Conservation (phyloP, 225 moss, liverwort and hornwort species). For the Physcomitrium patens region DNA sequence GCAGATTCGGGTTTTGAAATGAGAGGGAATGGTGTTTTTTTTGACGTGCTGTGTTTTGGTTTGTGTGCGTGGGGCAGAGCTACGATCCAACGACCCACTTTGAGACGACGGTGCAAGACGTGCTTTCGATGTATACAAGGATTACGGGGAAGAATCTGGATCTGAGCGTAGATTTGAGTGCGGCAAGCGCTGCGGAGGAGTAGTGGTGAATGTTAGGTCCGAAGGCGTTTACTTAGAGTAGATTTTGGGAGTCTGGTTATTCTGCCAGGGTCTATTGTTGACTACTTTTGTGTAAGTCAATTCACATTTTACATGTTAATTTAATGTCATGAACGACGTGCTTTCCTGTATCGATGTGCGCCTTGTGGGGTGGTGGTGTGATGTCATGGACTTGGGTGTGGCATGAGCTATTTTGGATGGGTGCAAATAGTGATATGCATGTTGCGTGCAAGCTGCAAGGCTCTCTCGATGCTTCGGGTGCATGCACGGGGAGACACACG, state of each 20-base stretch:
- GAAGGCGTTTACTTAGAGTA: background rate
- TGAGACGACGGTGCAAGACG: slow-evolving; percentile 93
- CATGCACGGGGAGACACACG: background rate
- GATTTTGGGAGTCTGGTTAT: slow-evolving; percentile 26
- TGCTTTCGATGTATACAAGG: slow-evolving; percentile 85
- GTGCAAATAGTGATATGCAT: background rate
- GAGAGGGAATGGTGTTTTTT: background rate
- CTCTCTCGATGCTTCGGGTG: background rate
- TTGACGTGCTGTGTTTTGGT: background rate
- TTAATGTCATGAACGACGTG: slow-evolving; percentile 8
- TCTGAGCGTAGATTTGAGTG: slow-evolving; percentile 83
- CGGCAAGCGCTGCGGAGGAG: slow-evolving; percentile 88
- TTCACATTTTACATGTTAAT: slow-evolving; percentile 23
- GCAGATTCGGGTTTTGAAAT: background rate
- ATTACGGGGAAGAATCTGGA: slow-evolving; percentile 95
- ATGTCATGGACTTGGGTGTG: background rate
- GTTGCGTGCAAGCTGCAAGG: background rate
- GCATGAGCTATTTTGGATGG: background rate
- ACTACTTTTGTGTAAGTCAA: slow-evolving; percentile 30
- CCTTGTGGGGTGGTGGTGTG: slow-evolving; percentile 5
- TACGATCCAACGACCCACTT: slow-evolving; percentile 97
- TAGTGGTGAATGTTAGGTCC: slow-evolving; percentile 16
- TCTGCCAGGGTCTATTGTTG: slow-evolving; percentile 12
- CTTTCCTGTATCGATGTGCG: slow-evolving; percentile 27
- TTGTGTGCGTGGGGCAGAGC: slow-evolving; percentile 56